Evolutionary conservation across 2,329 filamentous ascomycete species (phyloP).

Genomic region (Celoporthe dispersa): DNA sequence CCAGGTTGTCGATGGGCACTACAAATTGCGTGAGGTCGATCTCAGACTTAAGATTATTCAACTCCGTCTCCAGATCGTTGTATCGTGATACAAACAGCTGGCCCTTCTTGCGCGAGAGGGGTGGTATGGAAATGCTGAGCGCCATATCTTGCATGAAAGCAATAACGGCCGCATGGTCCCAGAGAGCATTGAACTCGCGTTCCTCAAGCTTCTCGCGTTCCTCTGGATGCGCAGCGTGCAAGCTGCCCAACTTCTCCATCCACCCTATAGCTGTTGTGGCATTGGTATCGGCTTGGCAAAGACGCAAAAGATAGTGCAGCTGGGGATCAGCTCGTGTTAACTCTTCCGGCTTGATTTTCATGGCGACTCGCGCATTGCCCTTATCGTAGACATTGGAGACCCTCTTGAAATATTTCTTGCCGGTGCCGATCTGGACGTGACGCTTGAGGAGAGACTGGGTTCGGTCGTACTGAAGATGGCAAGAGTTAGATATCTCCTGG

Average conservation of each 20-base stretch:
- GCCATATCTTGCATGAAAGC: slow-evolving; percentile 47
- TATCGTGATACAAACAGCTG: slow-evolving; percentile 42
- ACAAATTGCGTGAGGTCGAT: slow-evolving; percentile 47
- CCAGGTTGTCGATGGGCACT: slow-evolving; percentile 47
- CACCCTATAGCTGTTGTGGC: slow-evolving; percentile 43
- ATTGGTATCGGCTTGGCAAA: slow-evolving; percentile 46
- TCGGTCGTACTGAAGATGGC: slow-evolving; percentile 48
- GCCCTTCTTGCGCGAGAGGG: slow-evolving; percentile 44
- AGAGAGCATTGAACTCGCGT: slow-evolving; percentile 41
- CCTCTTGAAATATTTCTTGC: slow-evolving; percentile 48
- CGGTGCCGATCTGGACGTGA: slow-evolving; percentile 41
- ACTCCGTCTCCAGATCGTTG: slow-evolving; percentile 42
- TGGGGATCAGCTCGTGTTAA: slow-evolving; percentile 45
- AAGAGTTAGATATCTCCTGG: slow-evolving; percentile 52
- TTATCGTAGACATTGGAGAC: slow-evolving; percentile 42
- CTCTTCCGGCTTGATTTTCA: slow-evolving; percentile 48
- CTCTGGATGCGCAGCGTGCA: slow-evolving; percentile 40
- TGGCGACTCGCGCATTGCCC: slow-evolving; percentile 41
- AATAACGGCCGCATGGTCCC: slow-evolving; percentile 43
- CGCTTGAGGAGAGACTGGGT: slow-evolving; percentile 46
- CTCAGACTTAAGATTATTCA: slow-evolving; percentile 43
- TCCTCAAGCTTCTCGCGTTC: slow-evolving; percentile 42
- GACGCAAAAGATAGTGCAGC: slow-evolving; percentile 48
- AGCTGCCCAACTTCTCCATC: slow-evolving; percentile 45
- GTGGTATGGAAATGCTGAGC: slow-evolving; percentile 40